phyloP scores from a whole-genome alignment of 768 basidiomycete genomes.

The Tulasnella sp. region DNA sequence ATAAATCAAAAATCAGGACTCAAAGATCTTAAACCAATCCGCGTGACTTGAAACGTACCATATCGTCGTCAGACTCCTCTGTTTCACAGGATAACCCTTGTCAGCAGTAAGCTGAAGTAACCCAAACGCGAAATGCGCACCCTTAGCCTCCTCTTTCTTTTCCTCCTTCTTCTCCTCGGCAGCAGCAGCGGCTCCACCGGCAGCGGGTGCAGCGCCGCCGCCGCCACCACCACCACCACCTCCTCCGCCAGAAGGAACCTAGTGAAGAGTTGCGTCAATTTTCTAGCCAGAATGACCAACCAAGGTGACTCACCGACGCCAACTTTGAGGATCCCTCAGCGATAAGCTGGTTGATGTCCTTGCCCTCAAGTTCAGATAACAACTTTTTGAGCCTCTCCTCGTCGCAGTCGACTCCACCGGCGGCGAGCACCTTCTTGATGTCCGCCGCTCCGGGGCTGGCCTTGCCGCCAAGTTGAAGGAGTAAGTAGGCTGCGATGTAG shows the following conservation, averaged over 20 bases:
- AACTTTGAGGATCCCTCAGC: constrained; percentile 87
- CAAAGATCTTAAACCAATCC: not conserved
- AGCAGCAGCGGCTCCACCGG: constrained; percentile 62
- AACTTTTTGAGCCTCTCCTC: constrained; percentile 69
- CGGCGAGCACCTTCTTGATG: constrained; percentile 73
- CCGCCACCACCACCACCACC: constrained; percentile 43
- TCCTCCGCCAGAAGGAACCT: constrained; percentile 88
- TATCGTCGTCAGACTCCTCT: constrained; percentile 97
- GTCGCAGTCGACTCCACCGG: constrained; percentile 85
- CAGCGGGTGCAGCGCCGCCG: constrained; percentile 40
- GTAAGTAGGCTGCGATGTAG: constrained; percentile 91
- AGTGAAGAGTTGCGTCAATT: not conserved
- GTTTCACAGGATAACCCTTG: constrained; percentile 13
- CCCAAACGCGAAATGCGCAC: not conserved
- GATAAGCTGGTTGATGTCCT: constrained; percentile 85
- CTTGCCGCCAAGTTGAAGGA: constrained; percentile 92
- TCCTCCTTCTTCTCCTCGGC: constrained; percentile 71
- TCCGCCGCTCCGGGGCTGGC: constrained; percentile 73
- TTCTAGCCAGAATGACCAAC: not conserved
- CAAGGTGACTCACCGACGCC: constrained; percentile 58
- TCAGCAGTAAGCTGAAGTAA: not conserved
- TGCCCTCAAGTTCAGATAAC: constrained; percentile 82
- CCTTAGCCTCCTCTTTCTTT: constrained; percentile 55
- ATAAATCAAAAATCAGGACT: not conserved
- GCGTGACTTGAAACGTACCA: constrained; percentile 41